A percentile compares a stretch with the other conserved stretches of the same genome.
phyloP scores from a whole-genome alignment of 495 filamentous ascomycete genomes.

The Letharia columbiana region DNA sequence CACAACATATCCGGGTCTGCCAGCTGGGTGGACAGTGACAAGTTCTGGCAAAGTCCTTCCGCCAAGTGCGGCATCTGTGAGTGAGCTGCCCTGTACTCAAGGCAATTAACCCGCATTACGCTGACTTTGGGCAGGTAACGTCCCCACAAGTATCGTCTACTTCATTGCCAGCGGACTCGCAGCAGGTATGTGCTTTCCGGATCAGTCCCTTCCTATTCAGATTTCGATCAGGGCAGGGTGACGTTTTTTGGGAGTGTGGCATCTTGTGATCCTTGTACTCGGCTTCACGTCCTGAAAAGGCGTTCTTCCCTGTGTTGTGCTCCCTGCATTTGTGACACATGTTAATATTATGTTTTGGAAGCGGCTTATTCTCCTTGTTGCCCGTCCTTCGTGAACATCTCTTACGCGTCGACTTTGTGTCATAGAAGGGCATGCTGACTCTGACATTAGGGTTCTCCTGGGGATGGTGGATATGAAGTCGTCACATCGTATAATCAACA shows the following conservation, averaged over 20 bases:
- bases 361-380: background rate
- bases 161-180: slow-evolving; percentile 38
- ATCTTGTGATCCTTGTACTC: background rate
- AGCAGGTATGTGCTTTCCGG: slow-evolving; percentile 30
- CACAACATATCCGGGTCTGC: slow-evolving; percentile 45
- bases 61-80: slow-evolving; percentile 40
- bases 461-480: slow-evolving; percentile 39
- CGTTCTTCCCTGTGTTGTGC: no score
- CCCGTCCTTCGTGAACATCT: background rate
- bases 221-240: background rate
- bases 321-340: background rate
- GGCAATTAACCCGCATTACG: slow-evolving; percentile 18
- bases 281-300: background rate
- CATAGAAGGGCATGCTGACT: background rate
- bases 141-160: slow-evolving; percentile 37
- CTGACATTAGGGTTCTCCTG: slow-evolving; percentile 26
- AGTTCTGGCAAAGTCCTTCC: slow-evolving; percentile 52
- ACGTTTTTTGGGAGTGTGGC: background rate
- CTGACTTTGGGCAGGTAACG: slow-evolving; percentile 40
- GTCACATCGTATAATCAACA: slow-evolving; percentile 35
- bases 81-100: slow-evolving; percentile 37
- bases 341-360: background rate
- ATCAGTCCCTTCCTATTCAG: background rate
- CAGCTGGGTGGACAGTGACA: slow-evolving; percentile 67
- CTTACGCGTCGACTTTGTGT: background rate